A percentile compares a stretch with the other conserved stretches of the same genome.
Conservation (phyloP, 768 basidiomycete genomes). For the Pleurotus platypus region DNA sequence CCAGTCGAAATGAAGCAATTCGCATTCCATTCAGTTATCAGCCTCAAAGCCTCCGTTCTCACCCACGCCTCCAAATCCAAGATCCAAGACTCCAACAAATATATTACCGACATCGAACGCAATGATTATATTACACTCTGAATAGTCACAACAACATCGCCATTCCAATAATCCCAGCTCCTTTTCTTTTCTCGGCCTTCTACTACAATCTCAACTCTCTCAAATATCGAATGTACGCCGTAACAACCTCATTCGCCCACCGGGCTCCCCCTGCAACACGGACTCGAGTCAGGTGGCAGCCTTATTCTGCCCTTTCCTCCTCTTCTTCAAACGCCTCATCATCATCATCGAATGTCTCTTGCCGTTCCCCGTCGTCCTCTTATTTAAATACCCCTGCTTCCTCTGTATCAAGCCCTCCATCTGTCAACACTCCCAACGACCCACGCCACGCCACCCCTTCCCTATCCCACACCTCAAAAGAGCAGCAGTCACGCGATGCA, state of each 20-base stretch:
- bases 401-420: conserved; percentile 44
- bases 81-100: conserved; percentile 15
- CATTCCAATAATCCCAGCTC: conserved; percentile 22
- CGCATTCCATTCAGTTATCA: too few relatives aligned
- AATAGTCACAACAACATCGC: conserved; percentile 20
- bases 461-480: conserved; percentile 29
- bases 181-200: conserved; percentile 14
- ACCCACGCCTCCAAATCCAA: conserved; percentile 13
- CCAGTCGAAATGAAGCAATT: conserved; percentile 35
- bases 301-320: conserved; percentile 53
- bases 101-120: conserved; percentile 9
- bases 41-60: conserved; percentile 15
- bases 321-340: conserved; percentile 23
- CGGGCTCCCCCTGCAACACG: conserved; percentile 68
- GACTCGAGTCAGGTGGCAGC: conserved; percentile 77
- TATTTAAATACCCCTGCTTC: conserved; percentile 60
- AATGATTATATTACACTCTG: conserved; percentile 34
- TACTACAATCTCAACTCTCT: conserved; percentile 17
- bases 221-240: conserved; percentile 32
- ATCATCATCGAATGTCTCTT: conserved; percentile 12
- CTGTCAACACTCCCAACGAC: conserved; percentile 29
- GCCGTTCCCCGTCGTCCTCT: conserved; percentile 35
- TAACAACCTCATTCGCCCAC: conserved; percentile 58
- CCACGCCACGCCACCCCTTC: conserved; percentile 26
- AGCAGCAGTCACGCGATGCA: conserved; percentile 27